phyloP scores from a whole-genome alignment of 208 protist species.

The Wallacemonas sp. region DNA sequence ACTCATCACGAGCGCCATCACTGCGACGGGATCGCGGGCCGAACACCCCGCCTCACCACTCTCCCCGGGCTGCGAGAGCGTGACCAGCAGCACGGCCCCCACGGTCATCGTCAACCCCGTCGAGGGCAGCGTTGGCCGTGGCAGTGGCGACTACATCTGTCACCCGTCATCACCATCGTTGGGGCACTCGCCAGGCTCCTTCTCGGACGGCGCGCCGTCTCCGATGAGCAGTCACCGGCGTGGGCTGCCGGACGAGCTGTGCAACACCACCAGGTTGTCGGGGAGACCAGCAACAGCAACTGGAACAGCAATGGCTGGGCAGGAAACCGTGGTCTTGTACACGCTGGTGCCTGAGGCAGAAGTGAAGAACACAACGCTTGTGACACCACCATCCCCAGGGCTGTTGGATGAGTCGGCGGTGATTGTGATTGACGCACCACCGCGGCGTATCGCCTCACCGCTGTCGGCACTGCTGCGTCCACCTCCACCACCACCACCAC shows the following conservation, averaged over 20 bases:
- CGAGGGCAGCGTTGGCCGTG: too few species aligned
- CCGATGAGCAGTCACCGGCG: neutral
- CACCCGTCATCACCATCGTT: too few species aligned
- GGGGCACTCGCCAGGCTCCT: neutral
- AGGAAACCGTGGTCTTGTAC: slow-evolving; percentile 3
- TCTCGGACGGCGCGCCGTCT: neutral
- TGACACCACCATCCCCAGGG: neutral
- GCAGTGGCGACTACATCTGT: too few species aligned
- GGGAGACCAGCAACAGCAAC: too few species aligned
- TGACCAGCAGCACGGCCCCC: slow-evolving; percentile 6
- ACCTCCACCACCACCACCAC: neutral
- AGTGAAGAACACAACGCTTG: neutral
- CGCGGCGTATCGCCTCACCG: neutral
- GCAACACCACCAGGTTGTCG: too few species aligned
- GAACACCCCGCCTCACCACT: neutral
- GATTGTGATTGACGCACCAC: neutral
- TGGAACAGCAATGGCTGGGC: too few species aligned
- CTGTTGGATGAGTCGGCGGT: neutral
- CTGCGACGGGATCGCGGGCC: too few species aligned
- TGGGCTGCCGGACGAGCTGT: too few species aligned
- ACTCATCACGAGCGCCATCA: too few species aligned
- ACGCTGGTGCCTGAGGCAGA: slow-evolving; percentile 5
- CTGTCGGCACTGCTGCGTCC: neutral
- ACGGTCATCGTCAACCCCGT: slow-evolving; percentile 10
- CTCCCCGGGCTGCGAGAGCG: neutral